Evolutionary conservation across 1,284 basidiomycete species (phyloP).

Genomic region (Trametes sp.): DNA sequence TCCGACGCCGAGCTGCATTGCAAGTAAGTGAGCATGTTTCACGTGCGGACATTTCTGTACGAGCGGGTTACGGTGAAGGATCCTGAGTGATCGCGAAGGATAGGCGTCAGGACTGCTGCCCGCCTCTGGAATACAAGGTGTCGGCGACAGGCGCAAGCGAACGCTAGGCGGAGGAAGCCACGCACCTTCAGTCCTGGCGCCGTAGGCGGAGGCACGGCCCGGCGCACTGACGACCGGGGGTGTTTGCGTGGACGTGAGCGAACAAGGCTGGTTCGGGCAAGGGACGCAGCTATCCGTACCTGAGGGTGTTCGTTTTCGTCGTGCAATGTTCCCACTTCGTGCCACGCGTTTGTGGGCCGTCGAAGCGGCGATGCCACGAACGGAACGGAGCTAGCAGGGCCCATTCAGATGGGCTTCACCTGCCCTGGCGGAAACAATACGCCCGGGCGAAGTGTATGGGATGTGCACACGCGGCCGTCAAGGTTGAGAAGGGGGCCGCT

Average conservation of each 20-base stretch:
- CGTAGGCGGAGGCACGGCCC: background rate
- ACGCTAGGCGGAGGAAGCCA: background rate
- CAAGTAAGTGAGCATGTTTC: background rate
- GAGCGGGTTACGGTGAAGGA: background rate
- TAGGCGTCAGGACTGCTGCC: background rate
- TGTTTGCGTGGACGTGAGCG: constrained; percentile 6
- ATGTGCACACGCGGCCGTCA: background rate
- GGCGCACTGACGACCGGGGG: background rate
- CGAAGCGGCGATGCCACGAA: constrained; percentile 4
- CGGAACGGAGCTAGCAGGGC: background rate
- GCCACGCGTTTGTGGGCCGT: constrained; percentile 4
- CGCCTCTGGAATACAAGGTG: background rate
- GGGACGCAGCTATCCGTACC: constrained; percentile 21
- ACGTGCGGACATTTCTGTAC: constrained; percentile 10
- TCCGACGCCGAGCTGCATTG: background rate
- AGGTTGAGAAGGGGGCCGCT: constrained; percentile 5
- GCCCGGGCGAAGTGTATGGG: background rate
- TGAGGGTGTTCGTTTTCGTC: constrained; percentile 10
- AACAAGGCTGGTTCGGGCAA: background rate
- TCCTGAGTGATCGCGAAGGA: background rate
- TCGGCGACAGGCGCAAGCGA: background rate
- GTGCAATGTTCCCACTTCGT: constrained; percentile 6
- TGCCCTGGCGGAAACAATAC: constrained; percentile 9
- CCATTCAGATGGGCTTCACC: background rate
- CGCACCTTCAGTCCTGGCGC: background rate